These are phyloP conservation scores for Magnolia kwangsiensis DNA, from an alignment of 164 flowering plant species.

Conservation along the genomic window DNA sequence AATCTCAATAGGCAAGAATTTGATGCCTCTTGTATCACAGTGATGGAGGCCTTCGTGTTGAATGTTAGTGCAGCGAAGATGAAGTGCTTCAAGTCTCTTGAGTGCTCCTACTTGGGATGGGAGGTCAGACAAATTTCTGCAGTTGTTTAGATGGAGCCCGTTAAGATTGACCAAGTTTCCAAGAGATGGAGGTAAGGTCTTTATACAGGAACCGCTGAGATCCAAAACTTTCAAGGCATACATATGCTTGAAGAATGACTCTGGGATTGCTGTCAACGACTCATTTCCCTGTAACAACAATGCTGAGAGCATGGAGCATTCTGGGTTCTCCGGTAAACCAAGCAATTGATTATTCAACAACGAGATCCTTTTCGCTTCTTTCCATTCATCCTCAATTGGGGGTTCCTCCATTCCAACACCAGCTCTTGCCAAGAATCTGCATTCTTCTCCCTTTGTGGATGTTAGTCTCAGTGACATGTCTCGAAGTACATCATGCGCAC, in stretches of 20 bases:
- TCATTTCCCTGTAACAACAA: constrained; percentile 14
- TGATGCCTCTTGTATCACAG: not conserved
- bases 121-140: not conserved
- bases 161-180: constrained; percentile 4
- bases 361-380: not conserved
- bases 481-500: constrained; percentile 6
- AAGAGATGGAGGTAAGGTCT: constrained; percentile 12
- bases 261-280: constrained; percentile 7
- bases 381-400: constrained; percentile 10
- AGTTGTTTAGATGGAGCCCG: constrained; percentile 9
- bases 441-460: not conserved
- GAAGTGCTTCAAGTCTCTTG: constrained; percentile 6
- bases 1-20: constrained; percentile 6
- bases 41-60: too few relatives aligned
- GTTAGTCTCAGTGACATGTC: constrained; percentile 7
- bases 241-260: constrained; percentile 17
- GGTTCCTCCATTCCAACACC: not conserved
- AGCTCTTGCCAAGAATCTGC: not conserved
- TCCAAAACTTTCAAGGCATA: constrained; percentile 13
- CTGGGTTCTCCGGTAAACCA: not conserved
- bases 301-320: constrained; percentile 1
- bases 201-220: constrained; percentile 9
- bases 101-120: constrained; percentile 6
- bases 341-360: constrained; percentile 2
- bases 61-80: not conserved